A percentile compares a stretch with the other conserved stretches of the same genome.
Evolutionary conservation across 2,329 filamentous ascomycete genomes (phyloP).

Genomic region (Penicillium janthinellum): DNA sequence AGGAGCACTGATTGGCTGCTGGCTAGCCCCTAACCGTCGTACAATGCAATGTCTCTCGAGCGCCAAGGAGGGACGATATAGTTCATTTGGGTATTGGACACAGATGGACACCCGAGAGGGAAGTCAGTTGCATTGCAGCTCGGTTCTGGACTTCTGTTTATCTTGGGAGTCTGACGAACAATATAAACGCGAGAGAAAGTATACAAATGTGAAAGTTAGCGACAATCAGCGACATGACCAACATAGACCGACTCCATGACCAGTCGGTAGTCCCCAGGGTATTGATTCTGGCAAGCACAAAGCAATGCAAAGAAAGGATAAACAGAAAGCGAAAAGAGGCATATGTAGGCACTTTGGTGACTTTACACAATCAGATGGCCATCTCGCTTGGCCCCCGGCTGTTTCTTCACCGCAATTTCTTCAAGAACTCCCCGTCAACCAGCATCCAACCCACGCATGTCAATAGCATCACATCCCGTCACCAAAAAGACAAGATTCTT

Average conservation of each 20-base stretch:
- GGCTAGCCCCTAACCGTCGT: neutral
- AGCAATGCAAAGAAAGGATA: too few species aligned
- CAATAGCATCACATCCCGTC: constrained; percentile 27
- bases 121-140: neutral
- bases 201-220: neutral
- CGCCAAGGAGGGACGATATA: neutral
- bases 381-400: neutral
- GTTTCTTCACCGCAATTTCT: neutral
- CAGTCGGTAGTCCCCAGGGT: neutral
- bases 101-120: neutral
- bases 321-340: neutral
- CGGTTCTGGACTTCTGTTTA: neutral
- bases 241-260: neutral
- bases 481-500: constrained; percentile 30
- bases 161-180: neutral
- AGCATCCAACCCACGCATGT: constrained; percentile 10
- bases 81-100: neutral
- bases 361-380: too few species aligned
- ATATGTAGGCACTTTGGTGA: too few species aligned
- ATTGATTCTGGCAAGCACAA: neutral
- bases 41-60: neutral
- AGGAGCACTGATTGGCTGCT: constrained; percentile 1
- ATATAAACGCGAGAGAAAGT: neutral
- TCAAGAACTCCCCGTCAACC: constrained; percentile 4
- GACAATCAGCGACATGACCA: neutral